Percentiles rank a stretch among this genome's conserved stretches.
These are phyloP conservation scores for Cinnamomum micranthum DNA, from an alignment of 164 flowering plant species.

Conservation along the genomic window DNA sequence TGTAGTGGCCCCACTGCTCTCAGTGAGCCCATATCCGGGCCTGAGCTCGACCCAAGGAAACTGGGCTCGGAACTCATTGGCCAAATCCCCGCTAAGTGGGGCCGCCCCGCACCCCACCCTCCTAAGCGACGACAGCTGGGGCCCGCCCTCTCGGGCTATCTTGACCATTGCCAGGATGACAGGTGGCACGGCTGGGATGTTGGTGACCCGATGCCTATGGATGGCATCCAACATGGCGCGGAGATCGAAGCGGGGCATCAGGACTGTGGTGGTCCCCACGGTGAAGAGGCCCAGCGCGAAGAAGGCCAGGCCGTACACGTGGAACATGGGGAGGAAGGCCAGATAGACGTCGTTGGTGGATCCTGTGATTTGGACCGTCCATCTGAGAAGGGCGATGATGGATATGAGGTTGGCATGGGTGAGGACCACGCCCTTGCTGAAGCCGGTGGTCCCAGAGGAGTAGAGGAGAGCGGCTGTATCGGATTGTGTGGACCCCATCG, in stretches of 20 bases:
- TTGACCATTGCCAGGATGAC: constrained; percentile 55
- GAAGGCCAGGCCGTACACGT: constrained; percentile 63
- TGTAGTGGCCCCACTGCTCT: constrained; percentile 47
- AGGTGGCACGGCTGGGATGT: constrained; percentile 74
- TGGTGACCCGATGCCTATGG: constrained; percentile 32
- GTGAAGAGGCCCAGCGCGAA: constrained; percentile 53
- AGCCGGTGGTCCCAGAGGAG: constrained; percentile 84
- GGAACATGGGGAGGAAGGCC: constrained; percentile 75
- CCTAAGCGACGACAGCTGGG: constrained; percentile 41
- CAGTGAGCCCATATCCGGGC: constrained; percentile 72
- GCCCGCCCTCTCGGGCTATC: constrained; percentile 6
- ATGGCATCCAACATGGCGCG: constrained; percentile 51
- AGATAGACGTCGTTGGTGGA: constrained; percentile 42
- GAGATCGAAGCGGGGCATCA: constrained; percentile 57
- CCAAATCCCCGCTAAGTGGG: constrained; percentile 55
- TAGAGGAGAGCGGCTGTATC: constrained; percentile 70
- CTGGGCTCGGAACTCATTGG: constrained; percentile 37
- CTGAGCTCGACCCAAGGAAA: constrained; percentile 60
- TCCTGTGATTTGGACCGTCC: constrained; percentile 36
- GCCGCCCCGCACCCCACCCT: constrained; percentile 70
- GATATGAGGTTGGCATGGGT: constrained; percentile 62
- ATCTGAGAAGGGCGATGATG: constrained; percentile 36
- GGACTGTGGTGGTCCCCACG: constrained; percentile 35
- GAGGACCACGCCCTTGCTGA: constrained; percentile 66
- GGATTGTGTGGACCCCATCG: constrained; percentile 17